These are phyloP conservation scores for Agrostemma githago DNA, from an alignment of 148 eudicot species.

Conservation along the genomic window DNA sequence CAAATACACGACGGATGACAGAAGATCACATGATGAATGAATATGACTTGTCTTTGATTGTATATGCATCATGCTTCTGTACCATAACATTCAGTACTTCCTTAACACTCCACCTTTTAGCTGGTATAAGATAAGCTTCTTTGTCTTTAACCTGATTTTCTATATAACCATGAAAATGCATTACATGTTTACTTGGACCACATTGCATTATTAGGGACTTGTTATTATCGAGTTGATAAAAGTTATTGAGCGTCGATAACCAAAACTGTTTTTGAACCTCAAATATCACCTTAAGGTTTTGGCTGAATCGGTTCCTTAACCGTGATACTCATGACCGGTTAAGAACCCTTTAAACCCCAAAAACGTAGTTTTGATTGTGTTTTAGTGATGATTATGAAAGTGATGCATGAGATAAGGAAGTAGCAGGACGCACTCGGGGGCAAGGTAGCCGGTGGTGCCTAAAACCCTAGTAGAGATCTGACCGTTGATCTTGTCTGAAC, in stretches of 20 bases:
- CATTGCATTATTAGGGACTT: constrained; percentile 30
- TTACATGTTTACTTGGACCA: constrained; percentile 23
- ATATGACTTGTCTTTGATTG: constrained; percentile 3
- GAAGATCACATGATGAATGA: constrained; percentile 20
- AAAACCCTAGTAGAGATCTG: constrained; percentile 80
- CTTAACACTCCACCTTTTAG: neutral
- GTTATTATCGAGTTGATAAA: neutral
- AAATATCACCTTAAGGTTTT: too few species aligned
- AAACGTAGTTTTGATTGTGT: constrained; percentile 23
- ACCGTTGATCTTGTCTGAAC: constrained; percentile 85
- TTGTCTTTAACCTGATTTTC: constrained; percentile 18
- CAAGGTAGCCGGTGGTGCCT: constrained; percentile 94
- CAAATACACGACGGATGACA: neutral
- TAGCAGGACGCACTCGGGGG: constrained; percentile 80
- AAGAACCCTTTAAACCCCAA: neutral
- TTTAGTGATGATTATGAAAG: constrained; percentile 23
- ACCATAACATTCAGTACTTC: constrained; percentile 16
- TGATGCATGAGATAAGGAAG: constrained; percentile 22
- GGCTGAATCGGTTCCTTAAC: too few species aligned
- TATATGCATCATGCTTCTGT: neutral
- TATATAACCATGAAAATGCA: constrained; percentile 12
- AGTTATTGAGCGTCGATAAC: neutral
- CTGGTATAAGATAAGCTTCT: neutral
- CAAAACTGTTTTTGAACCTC: too few species aligned
- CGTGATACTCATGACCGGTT: neutral